A percentile compares a stretch with the other conserved stretches of the same genome.
Conservation (phyloP, 1,284 basidiomycete genomes). For the Ganoderma meredithae region DNA sequence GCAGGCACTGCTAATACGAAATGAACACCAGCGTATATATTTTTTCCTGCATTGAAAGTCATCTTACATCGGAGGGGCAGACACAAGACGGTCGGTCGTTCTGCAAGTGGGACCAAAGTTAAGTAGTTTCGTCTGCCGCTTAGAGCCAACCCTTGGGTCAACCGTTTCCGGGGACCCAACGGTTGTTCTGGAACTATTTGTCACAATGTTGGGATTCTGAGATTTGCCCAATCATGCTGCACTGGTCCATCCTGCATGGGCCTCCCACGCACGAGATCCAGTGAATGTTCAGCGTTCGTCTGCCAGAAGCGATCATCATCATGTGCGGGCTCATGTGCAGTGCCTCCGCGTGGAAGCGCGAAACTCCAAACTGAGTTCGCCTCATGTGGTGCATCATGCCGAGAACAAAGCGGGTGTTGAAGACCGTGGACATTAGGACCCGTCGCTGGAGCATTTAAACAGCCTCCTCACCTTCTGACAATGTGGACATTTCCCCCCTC, state of each 20-base stretch:
- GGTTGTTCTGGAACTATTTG: neutral
- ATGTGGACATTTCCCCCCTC: neutral
- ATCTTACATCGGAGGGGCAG: neutral
- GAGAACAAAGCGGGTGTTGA: neutral
- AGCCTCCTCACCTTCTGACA: neutral
- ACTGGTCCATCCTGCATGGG: neutral
- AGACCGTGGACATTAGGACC: neutral
- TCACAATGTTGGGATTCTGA: neutral
- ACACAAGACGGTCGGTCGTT: neutral
- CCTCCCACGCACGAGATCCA: neutral
- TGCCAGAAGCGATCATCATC: neutral
- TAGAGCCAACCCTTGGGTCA: neutral
- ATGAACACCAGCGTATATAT: no score
- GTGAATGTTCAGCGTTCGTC: neutral
- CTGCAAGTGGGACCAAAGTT: neutral
- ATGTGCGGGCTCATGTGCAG: slow-evolving; percentile 2
- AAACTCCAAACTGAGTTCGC: neutral
- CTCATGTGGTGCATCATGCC: neutral
- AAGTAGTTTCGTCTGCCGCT: neutral
- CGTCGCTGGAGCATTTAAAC: neutral
- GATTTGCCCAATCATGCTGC: neutral
- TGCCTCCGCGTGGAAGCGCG: neutral
- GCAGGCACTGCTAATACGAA: no score
- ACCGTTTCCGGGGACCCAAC: neutral
- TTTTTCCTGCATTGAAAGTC: neutral